Conservation (phyloP, 2,329 filamentous ascomycete genomes). For the Biscogniauxia mediterranea region DNA sequence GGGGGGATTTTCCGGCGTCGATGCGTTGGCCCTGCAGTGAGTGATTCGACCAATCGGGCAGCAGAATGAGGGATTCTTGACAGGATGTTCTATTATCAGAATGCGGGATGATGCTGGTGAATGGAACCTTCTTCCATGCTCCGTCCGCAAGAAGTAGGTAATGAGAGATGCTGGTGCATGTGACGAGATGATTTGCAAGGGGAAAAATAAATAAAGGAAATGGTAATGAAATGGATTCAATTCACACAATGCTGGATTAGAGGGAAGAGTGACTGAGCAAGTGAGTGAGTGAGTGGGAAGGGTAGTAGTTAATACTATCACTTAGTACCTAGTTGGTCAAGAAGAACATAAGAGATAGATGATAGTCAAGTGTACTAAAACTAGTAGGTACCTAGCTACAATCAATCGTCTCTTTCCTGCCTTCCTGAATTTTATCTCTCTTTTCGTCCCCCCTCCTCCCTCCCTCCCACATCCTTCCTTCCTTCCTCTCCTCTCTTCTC, state of each 20-base stretch:
- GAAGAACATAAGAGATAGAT: too few species aligned
- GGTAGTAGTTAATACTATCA: too few species aligned
- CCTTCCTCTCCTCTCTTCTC: too few species aligned
- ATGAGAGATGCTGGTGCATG: not conserved
- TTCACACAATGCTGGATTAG: not conserved
- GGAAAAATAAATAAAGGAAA: not conserved
- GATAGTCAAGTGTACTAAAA: too few species aligned
- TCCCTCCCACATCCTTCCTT: not conserved
- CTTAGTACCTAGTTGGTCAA: too few species aligned
- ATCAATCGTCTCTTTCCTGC: too few species aligned
- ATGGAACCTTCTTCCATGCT: not conserved
- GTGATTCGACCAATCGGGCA: constrained; percentile 20
- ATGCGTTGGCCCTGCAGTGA: constrained; percentile 32
- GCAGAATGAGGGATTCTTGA: constrained; percentile 13
- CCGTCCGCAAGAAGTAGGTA: not conserved
- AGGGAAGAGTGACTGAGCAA: not conserved
- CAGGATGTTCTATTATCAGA: constrained; percentile 9
- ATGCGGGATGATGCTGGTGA: not conserved
- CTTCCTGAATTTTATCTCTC: not conserved
- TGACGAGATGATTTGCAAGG: not conserved
- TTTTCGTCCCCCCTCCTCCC: too few species aligned
- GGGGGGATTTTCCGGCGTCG: constrained; percentile 9
- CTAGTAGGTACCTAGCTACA: too few species aligned
- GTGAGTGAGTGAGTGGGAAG: not conserved
- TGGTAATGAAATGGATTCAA: not conserved